Evolutionary conservation across 1,139 yeast genomes (phyloP), one percentile per base, ranked within the genome.

Genomic region (Candida sanyaensis): DNA sequence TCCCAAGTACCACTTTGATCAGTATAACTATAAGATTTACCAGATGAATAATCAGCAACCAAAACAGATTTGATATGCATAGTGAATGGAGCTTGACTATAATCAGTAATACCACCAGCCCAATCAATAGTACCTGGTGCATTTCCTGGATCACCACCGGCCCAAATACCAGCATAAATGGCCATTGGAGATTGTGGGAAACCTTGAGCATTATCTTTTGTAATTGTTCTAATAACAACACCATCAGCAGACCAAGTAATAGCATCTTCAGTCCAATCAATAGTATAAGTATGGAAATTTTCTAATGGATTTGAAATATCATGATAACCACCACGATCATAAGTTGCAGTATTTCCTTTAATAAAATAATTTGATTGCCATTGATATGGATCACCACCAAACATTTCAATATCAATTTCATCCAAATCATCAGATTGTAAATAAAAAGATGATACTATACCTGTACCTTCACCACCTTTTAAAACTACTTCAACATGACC

Each of bases 361-460:
- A 89, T 81, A 68, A 89, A 91, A 65, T 69, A 91, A 65, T 91
- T 90, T 33, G 93, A 77, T 68, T 89, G 96, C 60, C 88, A 84
- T 61, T 86, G 82, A 39, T 79, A 73, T 17, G 73, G 74, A 60
- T 88, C 93, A 46, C 87, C 83, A 24, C 97, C 97, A 48, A 87
- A 74, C 81, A 93, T 84, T 65, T 90, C 97, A 45, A 88, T 66
- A 68, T 90, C 97, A 41, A 90, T 82, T 68, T 90, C 97, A 65
- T 90, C 97, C 53, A 85, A 71, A 58, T 86, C 96, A 63, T 90
- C 96, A 56, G 91, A 84, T 64, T 89, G 96, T 51, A 90, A 73
- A 56, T 84, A 89, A 59, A 89, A 84, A 2, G 92, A 83, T 0
- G 96, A 87, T 23, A 90, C 81, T 37, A 90, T 77, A 51, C 96